These are phyloP conservation scores for Pichia thaimueangensis DNA, from an alignment of 805 yeast genomes.

Conservation along the genomic window DNA sequence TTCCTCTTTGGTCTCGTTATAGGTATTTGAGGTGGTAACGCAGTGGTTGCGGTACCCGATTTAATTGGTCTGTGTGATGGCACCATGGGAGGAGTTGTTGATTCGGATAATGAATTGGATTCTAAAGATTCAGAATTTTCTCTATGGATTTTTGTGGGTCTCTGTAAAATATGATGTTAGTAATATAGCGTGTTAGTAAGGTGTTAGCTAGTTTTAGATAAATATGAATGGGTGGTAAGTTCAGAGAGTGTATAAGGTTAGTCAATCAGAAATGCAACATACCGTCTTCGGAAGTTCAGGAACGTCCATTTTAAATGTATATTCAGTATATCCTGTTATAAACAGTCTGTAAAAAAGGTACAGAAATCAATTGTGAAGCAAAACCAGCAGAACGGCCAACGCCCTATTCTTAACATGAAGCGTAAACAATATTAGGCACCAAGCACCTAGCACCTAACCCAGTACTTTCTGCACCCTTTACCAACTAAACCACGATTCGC, in stretches of 20 bases:
- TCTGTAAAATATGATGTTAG: neutral
- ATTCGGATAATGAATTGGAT: neutral
- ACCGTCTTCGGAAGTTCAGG: neutral
- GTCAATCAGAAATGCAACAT: neutral
- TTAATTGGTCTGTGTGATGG: constrained; percentile 6
- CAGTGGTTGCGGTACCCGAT: neutral
- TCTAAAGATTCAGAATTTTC: neutral
- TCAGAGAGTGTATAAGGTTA: neutral
- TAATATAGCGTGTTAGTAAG: neutral
- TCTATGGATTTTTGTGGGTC: constrained; percentile 6
- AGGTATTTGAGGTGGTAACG: too few species aligned
- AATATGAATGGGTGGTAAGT: neutral
- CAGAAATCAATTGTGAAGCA: too few species aligned
- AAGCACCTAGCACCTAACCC: too few species aligned
- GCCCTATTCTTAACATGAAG: too few species aligned
- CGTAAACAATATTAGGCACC: too few species aligned
- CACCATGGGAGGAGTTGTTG: neutral
- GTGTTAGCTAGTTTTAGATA: neutral
- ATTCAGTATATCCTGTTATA: neutral
- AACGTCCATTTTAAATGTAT: neutral
- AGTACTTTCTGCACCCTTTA: too few species aligned
- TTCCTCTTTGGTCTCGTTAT: too few species aligned
- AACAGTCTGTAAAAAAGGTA: neutral
- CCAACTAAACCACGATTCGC: too few species aligned
- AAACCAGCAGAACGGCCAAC: too few species aligned